phyloP scores from a whole-genome alignment of 2,329 filamentous ascomycete species.

The Monosporascus sp. region DNA sequence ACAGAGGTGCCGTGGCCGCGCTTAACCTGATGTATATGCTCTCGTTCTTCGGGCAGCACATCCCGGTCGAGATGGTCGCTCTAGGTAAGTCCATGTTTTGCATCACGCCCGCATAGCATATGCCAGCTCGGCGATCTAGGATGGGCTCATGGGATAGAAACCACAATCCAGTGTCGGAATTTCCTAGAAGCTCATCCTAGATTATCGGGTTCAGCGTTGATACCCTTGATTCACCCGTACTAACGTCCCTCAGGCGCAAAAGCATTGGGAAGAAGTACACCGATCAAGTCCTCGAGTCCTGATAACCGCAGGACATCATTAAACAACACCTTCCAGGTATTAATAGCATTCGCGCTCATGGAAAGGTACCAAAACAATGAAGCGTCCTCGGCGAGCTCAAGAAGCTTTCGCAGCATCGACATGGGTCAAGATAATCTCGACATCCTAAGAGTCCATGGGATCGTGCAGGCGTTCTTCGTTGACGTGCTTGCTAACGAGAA shows the following conservation, averaged over 20 bases:
- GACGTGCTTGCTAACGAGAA: constrained; percentile 38
- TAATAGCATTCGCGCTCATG: constrained; percentile 47
- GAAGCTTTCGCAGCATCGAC: constrained; percentile 34
- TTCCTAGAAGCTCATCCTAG: no score
- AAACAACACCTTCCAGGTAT: constrained; percentile 43
- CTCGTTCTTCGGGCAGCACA: constrained; percentile 58
- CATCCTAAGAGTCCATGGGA: constrained; percentile 43
- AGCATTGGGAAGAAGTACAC: constrained; percentile 39
- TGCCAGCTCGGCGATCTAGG: no score
- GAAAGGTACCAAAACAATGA: constrained; percentile 43
- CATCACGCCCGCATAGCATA: no score
- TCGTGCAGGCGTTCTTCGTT: constrained; percentile 48
- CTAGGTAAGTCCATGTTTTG: constrained; percentile 36
- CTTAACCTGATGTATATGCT: constrained; percentile 60
- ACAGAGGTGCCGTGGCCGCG: constrained; percentile 44
- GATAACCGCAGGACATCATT: constrained; percentile 30
- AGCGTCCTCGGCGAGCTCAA: constrained; percentile 34
- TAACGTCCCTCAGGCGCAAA: constrained; percentile 32
- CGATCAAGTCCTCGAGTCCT: constrained; percentile 38
- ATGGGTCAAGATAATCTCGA: constrained; percentile 41
- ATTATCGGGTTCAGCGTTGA: no score
- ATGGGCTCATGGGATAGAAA: no score
- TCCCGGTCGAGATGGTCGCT: constrained; percentile 60
- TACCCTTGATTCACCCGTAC: background rate
- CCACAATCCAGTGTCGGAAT: no score